These are phyloP conservation scores for Didymella arachidicola DNA, from an alignment of 2,329 filamentous ascomycete genomes.

Conservation along the genomic window DNA sequence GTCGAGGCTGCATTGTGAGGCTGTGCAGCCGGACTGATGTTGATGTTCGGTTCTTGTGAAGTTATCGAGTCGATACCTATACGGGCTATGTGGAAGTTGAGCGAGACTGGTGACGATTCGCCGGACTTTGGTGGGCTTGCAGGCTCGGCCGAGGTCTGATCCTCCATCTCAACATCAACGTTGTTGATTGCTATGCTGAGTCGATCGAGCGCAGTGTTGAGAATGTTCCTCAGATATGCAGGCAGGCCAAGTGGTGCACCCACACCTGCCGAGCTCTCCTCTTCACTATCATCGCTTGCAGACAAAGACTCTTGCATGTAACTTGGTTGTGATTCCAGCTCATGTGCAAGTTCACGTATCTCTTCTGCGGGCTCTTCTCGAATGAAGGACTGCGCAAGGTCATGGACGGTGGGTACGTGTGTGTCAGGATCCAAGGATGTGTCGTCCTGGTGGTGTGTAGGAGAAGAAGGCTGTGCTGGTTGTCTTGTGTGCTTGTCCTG, in stretches of 20 bases:
- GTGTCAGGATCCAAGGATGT: conserved; percentile 42
- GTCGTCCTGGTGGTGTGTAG: conserved; percentile 27
- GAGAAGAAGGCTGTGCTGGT: conserved; percentile 21
- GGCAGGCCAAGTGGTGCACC: conserved; percentile 75
- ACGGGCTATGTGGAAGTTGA: conserved; percentile 70
- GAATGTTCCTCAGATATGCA: conserved; percentile 72
- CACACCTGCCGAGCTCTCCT: conserved; percentile 70
- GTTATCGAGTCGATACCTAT: conserved; percentile 71
- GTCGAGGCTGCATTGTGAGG: conserved; percentile 53
- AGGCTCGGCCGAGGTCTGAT: conserved; percentile 57
- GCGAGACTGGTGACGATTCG: conserved; percentile 63
- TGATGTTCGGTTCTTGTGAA: conserved; percentile 34
- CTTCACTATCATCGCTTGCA: conserved; percentile 68
- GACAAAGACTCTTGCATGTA: conserved; percentile 68
- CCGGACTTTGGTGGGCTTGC: conserved; percentile 60
- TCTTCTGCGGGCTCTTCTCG: conserved; percentile 72
- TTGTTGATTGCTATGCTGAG: conserved; percentile 71
- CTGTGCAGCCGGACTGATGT: conserved; percentile 27
- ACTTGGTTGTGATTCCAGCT: conserved; percentile 68
- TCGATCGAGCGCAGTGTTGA: conserved; percentile 77
- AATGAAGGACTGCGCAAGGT: conserved; percentile 81
- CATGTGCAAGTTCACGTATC: conserved; percentile 72
- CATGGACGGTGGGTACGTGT: conserved; percentile 70
- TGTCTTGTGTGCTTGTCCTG: conserved; percentile 11
- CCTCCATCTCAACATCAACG: conserved; percentile 71